Base-by-base conservation (phyloP, 1,139 yeast genomes). In the Debaryomyces psychrophilus region DNA sequence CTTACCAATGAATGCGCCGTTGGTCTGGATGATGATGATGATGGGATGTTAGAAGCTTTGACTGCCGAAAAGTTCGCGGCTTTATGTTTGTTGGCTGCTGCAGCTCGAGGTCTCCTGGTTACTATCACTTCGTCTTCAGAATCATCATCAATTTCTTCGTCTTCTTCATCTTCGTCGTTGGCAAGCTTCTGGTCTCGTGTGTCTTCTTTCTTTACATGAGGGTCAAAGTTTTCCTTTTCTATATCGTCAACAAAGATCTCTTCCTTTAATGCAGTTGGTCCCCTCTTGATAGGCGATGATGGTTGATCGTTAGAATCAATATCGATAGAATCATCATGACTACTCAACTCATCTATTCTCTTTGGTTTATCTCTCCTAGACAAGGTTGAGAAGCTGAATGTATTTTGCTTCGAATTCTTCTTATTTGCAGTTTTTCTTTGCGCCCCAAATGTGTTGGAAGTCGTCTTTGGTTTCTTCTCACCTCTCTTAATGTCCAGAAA, bases 101-200 rank as follows among this genome's bases (percentile, higher is more conserved):
- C 59, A 0, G 71, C 69, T 48, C 77, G 66, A 34, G 78, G 80
- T 52, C 79, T 64, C 53, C 76, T 69, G 7, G 73, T 65, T 12
- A 77, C 72, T 25, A 82, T 71, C 5, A 79, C 64, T 17, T 82
- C 79, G 41, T 82, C 86, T 5, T 82, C 87, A 7, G 81, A 82
- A 39, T 76, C 77, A 20, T 51, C 55, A 4, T 55, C 60, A 8
- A 51, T 59, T 4, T 35, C 39, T 14, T 58, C 58, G 6, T 50
- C 56, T n/a, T 56, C 58, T 14, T 41, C 52, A 12, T 43, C 43
- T 3, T 28, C 40, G 17, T 50, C 54, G n/a, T 36, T 17, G 6
- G 33, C 18, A 9, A 37, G 22, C 8, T 18, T 33, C 12, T 25
- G 12, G 4, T 29, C 31, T 12, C 25, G 25, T 5, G 41, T 39